A percentile compares a stretch with the other conserved stretches of the same genome.
These are phyloP conservation scores for Elsinoe ampelina DNA, from an alignment of 2,329 filamentous ascomycete species.

Conservation along the genomic window DNA sequence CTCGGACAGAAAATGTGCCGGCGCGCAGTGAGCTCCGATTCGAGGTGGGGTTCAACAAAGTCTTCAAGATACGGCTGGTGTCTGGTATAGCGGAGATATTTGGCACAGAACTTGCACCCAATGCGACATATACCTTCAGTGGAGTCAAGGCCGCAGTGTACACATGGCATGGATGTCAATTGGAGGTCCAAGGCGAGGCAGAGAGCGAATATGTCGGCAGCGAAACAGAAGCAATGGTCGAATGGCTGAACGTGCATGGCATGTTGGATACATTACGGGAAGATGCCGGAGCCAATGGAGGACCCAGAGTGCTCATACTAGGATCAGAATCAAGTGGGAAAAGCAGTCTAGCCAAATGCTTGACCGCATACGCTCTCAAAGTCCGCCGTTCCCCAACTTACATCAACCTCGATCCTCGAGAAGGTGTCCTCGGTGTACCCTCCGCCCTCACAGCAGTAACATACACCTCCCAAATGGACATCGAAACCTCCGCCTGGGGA, in stretches of 20 bases:
- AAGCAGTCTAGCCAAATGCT: constrained; percentile 40
- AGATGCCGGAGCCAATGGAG: constrained; percentile 41
- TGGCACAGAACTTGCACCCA: constrained; percentile 80
- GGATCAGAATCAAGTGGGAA: constrained; percentile 75
- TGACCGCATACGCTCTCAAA: constrained; percentile 72
- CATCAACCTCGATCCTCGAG: constrained; percentile 74
- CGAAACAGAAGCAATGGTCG: constrained; percentile 66
- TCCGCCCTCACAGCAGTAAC: constrained; percentile 80
- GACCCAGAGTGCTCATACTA: constrained; percentile 75
- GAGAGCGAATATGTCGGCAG: constrained; percentile 61
- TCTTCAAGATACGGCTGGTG: constrained; percentile 49
- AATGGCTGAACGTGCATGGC: constrained; percentile 79
- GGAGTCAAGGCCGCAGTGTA: constrained; percentile 80
- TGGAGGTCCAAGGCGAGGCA: constrained; percentile 67
- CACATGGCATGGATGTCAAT: constrained; percentile 81
- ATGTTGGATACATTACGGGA: constrained; percentile 67
- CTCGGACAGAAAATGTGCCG: constrained; percentile 34
- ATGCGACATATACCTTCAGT: constrained; percentile 69
- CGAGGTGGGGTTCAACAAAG: constrained; percentile 28
- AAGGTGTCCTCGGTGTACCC: constrained; percentile 48
- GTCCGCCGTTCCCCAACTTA: constrained; percentile 69
- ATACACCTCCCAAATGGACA: constrained; percentile 77
- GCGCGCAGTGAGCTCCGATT: constrained; percentile 39
- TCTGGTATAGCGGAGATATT: constrained; percentile 86
- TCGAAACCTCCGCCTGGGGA: constrained; percentile 75